A percentile compares a stretch with the other conserved stretches of the same genome.
These are phyloP conservation scores for Moricandia arvensis DNA, from an alignment of 345 rosid genomes.

Conservation along the genomic window DNA sequence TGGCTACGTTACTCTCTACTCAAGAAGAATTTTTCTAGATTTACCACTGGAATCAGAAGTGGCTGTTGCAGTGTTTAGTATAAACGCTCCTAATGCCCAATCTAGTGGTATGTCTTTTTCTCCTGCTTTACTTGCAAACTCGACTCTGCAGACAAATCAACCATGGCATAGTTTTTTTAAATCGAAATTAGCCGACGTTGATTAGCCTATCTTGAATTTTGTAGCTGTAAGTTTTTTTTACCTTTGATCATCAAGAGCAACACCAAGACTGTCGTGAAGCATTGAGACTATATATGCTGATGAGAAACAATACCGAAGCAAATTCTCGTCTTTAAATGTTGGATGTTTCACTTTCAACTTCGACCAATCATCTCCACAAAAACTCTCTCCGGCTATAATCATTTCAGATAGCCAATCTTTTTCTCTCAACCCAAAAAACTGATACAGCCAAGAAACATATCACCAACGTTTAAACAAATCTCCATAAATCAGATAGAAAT, in stretches of 20 bases:
- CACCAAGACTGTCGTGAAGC: conserved; percentile 85
- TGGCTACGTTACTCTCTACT: not conserved
- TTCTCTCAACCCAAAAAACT: conserved; percentile 74
- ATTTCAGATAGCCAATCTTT: conserved; percentile 62
- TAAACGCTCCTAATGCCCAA: conserved; percentile 94
- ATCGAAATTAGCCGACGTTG: not conserved
- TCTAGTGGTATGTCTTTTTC: conserved; percentile 62
- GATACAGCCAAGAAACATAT: conserved; percentile 7
- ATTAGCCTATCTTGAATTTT: not conserved
- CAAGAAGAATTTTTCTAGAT: conserved; percentile 33
- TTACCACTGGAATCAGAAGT: conserved; percentile 25
- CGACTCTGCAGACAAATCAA: conserved; percentile 46
- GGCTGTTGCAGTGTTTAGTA: conserved; percentile 48
- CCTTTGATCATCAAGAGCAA: conserved; percentile 65
- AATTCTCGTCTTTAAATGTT: conserved; percentile 56
- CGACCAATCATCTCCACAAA: conserved; percentile 87
- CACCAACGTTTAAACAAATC: not conserved
- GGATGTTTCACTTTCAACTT: conserved; percentile 55
- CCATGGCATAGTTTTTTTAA: too few relatives aligned
- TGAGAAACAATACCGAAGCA: conserved; percentile 78
- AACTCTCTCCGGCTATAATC: conserved; percentile 58
- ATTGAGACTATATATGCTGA: conserved; percentile 86
- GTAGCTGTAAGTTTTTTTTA: conserved; percentile 5
- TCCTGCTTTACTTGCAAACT: conserved; percentile 57
- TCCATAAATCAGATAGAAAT: not conserved